phyloP scores from a whole-genome alignment of 169 alveolate species.

The Besnoitia besnoiti region DNA sequence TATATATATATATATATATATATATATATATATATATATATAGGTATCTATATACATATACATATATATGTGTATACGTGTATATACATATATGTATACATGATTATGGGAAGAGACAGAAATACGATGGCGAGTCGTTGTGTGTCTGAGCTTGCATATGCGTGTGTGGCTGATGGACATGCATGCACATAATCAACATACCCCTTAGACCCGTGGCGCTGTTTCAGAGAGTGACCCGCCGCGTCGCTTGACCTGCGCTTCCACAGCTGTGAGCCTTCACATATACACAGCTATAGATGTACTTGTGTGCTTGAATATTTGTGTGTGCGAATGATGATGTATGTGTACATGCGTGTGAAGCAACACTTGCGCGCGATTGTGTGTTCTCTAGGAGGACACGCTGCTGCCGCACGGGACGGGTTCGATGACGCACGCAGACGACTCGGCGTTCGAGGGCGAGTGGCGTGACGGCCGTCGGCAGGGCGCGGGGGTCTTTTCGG shows the following conservation, averaged over 20 bases:
- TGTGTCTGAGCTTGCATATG: too few relatives aligned
- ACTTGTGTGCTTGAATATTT: background rate
- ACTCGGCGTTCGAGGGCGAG: constrained; percentile 59
- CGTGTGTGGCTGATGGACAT: too few relatives aligned
- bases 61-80: background rate
- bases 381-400: constrained; percentile 36
- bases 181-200: too few relatives aligned
- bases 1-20: too few relatives aligned
- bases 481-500: constrained; percentile 67
- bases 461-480: constrained; percentile 65
- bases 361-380: background rate
- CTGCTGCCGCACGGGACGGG: constrained; percentile 65
- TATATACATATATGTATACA: background rate
- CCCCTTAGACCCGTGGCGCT: too few relatives aligned
- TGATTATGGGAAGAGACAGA: background rate
- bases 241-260: background rate
- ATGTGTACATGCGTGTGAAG: too few relatives aligned
- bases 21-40: too few relatives aligned
- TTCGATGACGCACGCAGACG: constrained; percentile 42
- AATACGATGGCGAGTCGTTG: too few relatives aligned
- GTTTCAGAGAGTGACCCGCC: too few relatives aligned
- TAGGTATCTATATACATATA: background rate
- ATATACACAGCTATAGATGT: background rate
- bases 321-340: background rate
- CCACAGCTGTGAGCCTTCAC: background rate